A percentile compares a stretch with the other conserved stretches of the same genome.
Evolutionary conservation across 768 basidiomycete genomes (phyloP).

Genomic region (Trametes meyenii): DNA sequence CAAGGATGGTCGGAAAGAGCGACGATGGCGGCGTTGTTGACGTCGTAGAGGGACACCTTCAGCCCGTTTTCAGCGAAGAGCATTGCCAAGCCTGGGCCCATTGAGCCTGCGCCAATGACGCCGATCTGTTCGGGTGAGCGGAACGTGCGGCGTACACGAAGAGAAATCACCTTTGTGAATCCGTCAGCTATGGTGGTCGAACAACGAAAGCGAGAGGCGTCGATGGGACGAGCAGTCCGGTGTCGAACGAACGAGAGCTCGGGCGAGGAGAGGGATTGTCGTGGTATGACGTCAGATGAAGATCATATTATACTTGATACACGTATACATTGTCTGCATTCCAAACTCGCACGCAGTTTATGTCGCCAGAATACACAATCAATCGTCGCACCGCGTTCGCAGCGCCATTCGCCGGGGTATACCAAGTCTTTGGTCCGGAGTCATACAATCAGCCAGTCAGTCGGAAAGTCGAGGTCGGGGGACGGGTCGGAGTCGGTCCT

Average conservation of each 20-base stretch:
- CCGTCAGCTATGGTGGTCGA: background rate
- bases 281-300: conserved; percentile 10
- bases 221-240: background rate
- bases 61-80: conserved; percentile 30
- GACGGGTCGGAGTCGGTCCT: too few species aligned
- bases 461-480: background rate
- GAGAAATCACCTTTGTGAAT: conserved; percentile 10
- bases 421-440: background rate
- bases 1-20: conserved; percentile 8
- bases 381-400: background rate
- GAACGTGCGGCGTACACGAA: background rate
- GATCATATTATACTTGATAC: conserved; percentile 23
- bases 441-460: background rate
- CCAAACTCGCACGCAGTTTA: background rate
- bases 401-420: conserved; percentile 9
- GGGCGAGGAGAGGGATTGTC: background rate
- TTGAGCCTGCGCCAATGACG: conserved; percentile 29
- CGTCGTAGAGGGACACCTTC: conserved; percentile 27
- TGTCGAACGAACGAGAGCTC: background rate
- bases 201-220: background rate
- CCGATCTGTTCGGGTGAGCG: conserved; percentile 22
- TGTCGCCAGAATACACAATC: conserved; percentile 9
- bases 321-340: conserved; percentile 9
- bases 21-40: conserved; percentile 22
- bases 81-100: conserved; percentile 31